Conservation (phyloP, 805 yeast genomes). For the Metschnikowia sp. region DNA sequence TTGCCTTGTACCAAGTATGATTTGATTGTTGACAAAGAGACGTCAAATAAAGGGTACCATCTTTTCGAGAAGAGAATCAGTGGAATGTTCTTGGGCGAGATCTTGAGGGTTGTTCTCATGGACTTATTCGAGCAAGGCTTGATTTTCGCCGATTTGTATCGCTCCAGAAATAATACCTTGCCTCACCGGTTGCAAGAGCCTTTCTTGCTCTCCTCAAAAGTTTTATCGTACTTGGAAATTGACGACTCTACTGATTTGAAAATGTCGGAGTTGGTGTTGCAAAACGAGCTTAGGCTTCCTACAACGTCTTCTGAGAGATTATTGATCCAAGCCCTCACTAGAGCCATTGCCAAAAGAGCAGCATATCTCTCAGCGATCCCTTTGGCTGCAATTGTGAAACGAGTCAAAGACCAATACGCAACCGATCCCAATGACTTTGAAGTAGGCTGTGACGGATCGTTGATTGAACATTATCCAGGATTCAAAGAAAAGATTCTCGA, state of each 20-base stretch:
- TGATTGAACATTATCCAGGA: slow-evolving; percentile 90
- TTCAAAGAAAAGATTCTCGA: slow-evolving; percentile 77
- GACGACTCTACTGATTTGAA: slow-evolving; percentile 74
- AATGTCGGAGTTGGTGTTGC: slow-evolving; percentile 65
- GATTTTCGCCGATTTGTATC: slow-evolving; percentile 53
- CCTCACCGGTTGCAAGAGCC: slow-evolving; percentile 71
- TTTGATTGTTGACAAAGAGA: slow-evolving; percentile 59
- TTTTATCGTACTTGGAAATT: slow-evolving; percentile 79
- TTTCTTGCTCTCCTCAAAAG: slow-evolving; percentile 77
- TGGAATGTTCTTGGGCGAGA: slow-evolving; percentile 92
- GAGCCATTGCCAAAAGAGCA: slow-evolving; percentile 83
- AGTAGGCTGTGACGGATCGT: slow-evolving; percentile 94
- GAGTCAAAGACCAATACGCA: slow-evolving; percentile 58
- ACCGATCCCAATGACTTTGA: slow-evolving; percentile 64
- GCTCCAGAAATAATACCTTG: slow-evolving; percentile 38
- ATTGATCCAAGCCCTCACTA: slow-evolving; percentile 68
- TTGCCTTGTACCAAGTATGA: slow-evolving; percentile 83
- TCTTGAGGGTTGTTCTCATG: slow-evolving; percentile 67
- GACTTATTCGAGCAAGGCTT: slow-evolving; percentile 61
- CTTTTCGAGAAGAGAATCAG: slow-evolving; percentile 89
- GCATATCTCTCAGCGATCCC: slow-evolving; percentile 88
- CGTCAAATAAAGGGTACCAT: slow-evolving; percentile 84
- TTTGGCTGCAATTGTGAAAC: slow-evolving; percentile 76
- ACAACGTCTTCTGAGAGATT: slow-evolving; percentile 69
- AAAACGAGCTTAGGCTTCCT: slow-evolving; percentile 64